Percentiles rank a stretch among this genome's conserved stretches.
Evolutionary conservation across 495 filamentous ascomycete genomes (phyloP).

Genomic region (Daldinia caldariorum): DNA sequence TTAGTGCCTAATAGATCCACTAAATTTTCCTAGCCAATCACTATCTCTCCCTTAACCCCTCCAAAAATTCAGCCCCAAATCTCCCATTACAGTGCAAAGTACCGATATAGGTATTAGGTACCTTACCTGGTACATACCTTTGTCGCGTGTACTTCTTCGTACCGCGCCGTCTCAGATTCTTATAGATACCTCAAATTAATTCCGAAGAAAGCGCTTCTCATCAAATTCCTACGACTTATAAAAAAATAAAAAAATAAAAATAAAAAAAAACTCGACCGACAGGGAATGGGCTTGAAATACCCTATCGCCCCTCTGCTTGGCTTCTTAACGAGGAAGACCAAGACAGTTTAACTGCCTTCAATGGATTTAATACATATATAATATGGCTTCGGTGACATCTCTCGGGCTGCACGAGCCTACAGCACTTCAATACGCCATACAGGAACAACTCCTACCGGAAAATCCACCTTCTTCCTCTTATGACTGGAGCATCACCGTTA

Average conservation of each 20-base stretch:
- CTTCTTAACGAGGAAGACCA: constrained; percentile 2
- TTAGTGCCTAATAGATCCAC: background rate
- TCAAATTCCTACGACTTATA: constrained; percentile 2
- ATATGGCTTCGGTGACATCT: constrained; percentile 88
- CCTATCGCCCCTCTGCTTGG: background rate
- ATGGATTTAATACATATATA: constrained; percentile 36
- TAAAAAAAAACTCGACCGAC: background rate
- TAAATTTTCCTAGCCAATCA: constrained; percentile 13
- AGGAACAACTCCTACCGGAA: constrained; percentile 77
- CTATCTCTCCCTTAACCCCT: constrained; percentile 16
- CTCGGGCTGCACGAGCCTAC: constrained; percentile 88
- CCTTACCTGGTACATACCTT: constrained; percentile 1
- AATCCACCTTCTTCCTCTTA: constrained; percentile 75
- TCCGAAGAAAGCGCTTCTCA: background rate
- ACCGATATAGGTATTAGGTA: background rate
- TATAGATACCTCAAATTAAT: background rate
- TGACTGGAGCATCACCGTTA: constrained; percentile 70
- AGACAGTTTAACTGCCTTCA: constrained; percentile 17
- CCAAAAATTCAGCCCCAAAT: constrained; percentile 19
- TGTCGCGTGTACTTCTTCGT: constrained; percentile 23
- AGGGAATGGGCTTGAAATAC: constrained; percentile 2
- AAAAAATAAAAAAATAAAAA: too few species aligned
- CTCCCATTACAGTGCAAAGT: background rate
- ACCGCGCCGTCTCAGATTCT: background rate
- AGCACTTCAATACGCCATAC: constrained; percentile 81